A percentile compares a stretch with the other conserved stretches of the same genome.
Evolutionary conservation across 108 stramenopile genomes (phyloP).

Genomic region (Nitzschia sp.): DNA sequence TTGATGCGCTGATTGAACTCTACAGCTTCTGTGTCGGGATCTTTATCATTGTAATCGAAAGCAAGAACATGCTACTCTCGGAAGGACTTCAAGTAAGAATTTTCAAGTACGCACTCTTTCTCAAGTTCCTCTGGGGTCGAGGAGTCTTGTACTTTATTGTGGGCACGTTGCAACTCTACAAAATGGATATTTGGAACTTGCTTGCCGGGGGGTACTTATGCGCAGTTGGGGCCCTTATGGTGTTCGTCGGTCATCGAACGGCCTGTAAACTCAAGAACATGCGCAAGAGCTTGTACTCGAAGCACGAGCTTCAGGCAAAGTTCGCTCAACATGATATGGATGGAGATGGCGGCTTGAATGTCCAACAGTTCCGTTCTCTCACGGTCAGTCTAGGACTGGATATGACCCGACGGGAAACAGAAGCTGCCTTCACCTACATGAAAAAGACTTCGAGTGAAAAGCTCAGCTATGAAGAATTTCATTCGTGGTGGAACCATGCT

Average conservation of each 20-base stretch:
- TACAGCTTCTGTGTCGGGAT: constrained; percentile 45
- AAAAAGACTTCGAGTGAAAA: constrained; percentile 18
- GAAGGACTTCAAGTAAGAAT: constrained; percentile 16
- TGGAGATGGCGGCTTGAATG: constrained; percentile 35
- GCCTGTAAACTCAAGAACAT: constrained; percentile 57
- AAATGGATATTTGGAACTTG: constrained; percentile 30
- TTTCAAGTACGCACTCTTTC: constrained; percentile 54
- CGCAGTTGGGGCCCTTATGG: constrained; percentile 41
- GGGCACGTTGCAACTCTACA: constrained; percentile 48
- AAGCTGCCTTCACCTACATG: constrained; percentile 41
- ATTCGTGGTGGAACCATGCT: constrained; percentile 33
- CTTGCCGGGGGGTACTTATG: constrained; percentile 51
- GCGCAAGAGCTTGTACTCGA: constrained; percentile 31
- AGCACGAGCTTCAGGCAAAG: constrained; percentile 33
- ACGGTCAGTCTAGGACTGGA: constrained; percentile 29
- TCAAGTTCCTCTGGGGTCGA: constrained; percentile 59
- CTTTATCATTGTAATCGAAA: constrained; percentile 46
- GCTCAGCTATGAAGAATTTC: constrained; percentile 32
- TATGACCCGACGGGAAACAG: constrained; percentile 30
- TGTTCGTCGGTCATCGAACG: constrained; percentile 44
- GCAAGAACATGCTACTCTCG: constrained; percentile 25
- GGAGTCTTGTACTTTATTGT: constrained; percentile 52
- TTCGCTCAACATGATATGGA: constrained; percentile 39
- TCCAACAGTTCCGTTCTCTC: constrained; percentile 45
- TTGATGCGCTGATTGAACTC: constrained; percentile 44